Percentiles rank a stretch among this genome's conserved stretches.
Evolutionary conservation across 2,329 filamentous ascomycete genomes (phyloP).

Genomic region (Cadophora sp.): DNA sequence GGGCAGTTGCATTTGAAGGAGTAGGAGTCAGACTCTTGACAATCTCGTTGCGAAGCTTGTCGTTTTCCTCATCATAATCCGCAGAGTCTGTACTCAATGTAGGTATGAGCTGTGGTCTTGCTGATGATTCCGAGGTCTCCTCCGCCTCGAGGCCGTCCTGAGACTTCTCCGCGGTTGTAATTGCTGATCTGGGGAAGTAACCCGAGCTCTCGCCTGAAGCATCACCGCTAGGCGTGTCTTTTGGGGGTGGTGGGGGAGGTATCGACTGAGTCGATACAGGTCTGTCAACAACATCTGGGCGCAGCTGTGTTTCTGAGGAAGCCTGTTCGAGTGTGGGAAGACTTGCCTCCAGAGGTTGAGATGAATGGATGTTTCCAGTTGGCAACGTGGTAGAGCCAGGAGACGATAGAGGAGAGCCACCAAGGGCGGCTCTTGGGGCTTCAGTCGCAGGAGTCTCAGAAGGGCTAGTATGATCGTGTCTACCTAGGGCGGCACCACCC

Average conservation of each 20-base stretch:
- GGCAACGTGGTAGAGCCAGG: slow-evolving; percentile 37
- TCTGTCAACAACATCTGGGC: slow-evolving; percentile 39
- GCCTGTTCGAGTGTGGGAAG: slow-evolving; percentile 35
- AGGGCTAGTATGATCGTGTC: slow-evolving; percentile 27
- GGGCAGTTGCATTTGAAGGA: slow-evolving; percentile 40
- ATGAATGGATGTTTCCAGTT: slow-evolving; percentile 37
- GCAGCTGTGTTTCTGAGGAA: slow-evolving; percentile 36
- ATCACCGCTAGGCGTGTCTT: slow-evolving; percentile 47
- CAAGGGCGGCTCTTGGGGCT: not conserved
- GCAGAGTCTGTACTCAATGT: slow-evolving; percentile 35
- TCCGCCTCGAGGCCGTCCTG: slow-evolving; percentile 14
- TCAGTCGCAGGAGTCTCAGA: not conserved
- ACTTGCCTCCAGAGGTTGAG: slow-evolving; percentile 37
- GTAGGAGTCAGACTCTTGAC: slow-evolving; percentile 69
- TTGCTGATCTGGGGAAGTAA: slow-evolving; percentile 31
- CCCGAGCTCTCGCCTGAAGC: slow-evolving; percentile 19
- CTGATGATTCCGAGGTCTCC: slow-evolving; percentile 24
- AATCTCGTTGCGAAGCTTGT: slow-evolving; percentile 76
- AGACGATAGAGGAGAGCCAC: slow-evolving; percentile 29
- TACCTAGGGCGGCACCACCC: slow-evolving; percentile 51
- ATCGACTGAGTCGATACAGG: slow-evolving; percentile 46
- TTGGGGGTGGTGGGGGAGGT: slow-evolving; percentile 53
- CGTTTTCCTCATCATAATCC: slow-evolving; percentile 64
- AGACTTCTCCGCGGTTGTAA: slow-evolving; percentile 26
- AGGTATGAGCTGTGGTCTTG: slow-evolving; percentile 31